phyloP scores from a whole-genome alignment of 768 basidiomycete genomes.

The Baorangia bicolor region DNA sequence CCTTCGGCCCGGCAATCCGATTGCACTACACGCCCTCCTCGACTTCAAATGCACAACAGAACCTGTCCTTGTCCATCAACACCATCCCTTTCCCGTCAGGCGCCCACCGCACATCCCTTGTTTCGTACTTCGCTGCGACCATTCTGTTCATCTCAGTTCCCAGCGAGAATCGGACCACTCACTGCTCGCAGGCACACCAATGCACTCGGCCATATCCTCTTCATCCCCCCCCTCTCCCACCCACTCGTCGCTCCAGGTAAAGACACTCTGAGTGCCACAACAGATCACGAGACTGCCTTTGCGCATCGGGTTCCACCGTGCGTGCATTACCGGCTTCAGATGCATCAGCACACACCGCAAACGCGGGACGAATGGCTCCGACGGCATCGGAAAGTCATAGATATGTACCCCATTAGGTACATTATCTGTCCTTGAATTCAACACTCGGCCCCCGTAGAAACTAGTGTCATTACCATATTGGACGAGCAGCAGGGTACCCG shows the following conservation, averaged over 20 bases:
- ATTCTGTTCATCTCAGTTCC: not conserved
- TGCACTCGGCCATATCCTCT: conserved; percentile 84
- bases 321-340: conserved; percentile 57
- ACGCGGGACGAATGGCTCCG: conserved; percentile 56
- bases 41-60: conserved; percentile 86
- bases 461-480: conserved; percentile 58
- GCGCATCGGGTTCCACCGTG: conserved; percentile 85
- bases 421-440: conserved; percentile 44
- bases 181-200: conserved; percentile 87
- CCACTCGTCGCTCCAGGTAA: conserved; percentile 86
- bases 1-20: not conserved
- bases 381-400: conserved; percentile 66
- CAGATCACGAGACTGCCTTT: conserved; percentile 67
- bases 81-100: conserved; percentile 84
- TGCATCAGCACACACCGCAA: conserved; percentile 71
- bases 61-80: conserved; percentile 72
- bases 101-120: conserved; percentile 71
- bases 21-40: conserved; percentile 35
- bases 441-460: not conserved
- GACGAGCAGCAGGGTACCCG: conserved; percentile 68
- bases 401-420: conserved; percentile 64
- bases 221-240: conserved; percentile 55
- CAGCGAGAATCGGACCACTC: not conserved
- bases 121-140: conserved; percentile 63
- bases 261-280: conserved; percentile 65